A percentile compares a stretch with the other conserved stretches of the same genome.
Evolutionary conservation across 805 yeast species (phyloP).

Genomic region (Barnettozyma botsteinii): DNA sequence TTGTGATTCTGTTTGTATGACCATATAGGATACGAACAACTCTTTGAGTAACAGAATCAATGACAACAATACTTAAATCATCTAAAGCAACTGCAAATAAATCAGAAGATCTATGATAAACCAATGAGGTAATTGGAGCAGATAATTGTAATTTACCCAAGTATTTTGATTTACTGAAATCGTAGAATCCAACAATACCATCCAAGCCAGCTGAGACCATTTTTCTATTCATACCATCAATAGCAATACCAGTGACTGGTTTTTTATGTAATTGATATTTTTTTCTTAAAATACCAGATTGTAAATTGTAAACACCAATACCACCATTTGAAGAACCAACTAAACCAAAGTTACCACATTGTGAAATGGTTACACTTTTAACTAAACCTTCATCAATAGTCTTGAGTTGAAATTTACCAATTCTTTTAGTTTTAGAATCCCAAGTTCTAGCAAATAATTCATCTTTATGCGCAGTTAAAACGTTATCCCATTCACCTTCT

Average conservation of each 20-base stretch:
- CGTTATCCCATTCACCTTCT: constrained; percentile 90
- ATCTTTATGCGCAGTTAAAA: constrained; percentile 82
- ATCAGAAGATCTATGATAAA: constrained; percentile 78
- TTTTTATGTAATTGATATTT: constrained; percentile 65
- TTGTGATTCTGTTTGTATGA: constrained; percentile 81
- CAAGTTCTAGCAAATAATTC: constrained; percentile 85
- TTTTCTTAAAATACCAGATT: constrained; percentile 80
- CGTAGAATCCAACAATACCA: constrained; percentile 82
- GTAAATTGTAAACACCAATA: constrained; percentile 81
- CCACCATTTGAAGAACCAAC: constrained; percentile 87
- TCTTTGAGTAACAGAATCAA: constrained; percentile 76
- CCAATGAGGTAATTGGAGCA: constrained; percentile 72
- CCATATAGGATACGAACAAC: constrained; percentile 87
- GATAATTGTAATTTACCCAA: constrained; percentile 62
- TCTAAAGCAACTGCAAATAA: constrained; percentile 81
- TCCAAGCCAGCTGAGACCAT: constrained; percentile 87
- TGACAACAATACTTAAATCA: constrained; percentile 74
- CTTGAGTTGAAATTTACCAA: constrained; percentile 64
- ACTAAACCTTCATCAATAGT: constrained; percentile 78
- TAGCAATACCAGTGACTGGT: constrained; percentile 80
- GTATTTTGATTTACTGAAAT: constrained; percentile 66
- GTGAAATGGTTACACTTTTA: constrained; percentile 72
- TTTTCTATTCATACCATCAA: constrained; percentile 85
- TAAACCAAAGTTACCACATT: constrained; percentile 92
- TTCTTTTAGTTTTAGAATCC: constrained; percentile 72